A percentile compares a stretch with the other conserved stretches of the same genome.
phyloP scores from a whole-genome alignment of 2,329 filamentous ascomycete genomes.

The Alternaria triticimaculans region DNA sequence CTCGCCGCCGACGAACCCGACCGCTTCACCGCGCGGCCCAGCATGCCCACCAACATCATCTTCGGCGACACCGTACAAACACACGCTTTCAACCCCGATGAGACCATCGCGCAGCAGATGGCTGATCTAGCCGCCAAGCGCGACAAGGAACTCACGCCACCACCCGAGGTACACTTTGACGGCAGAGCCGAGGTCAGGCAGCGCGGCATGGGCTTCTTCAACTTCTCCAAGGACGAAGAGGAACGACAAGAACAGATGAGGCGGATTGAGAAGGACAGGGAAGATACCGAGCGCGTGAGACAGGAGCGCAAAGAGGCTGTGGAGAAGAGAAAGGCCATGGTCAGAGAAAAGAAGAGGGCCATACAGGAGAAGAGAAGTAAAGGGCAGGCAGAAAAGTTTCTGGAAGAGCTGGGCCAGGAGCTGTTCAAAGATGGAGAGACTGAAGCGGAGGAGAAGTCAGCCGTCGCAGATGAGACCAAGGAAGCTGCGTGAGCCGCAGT shows the following conservation, averaged over 20 bases:
- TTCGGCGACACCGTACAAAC: constrained; percentile 85
- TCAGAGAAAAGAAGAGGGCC: constrained; percentile 64
- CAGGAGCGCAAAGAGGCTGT: constrained; percentile 55
- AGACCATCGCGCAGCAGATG: constrained; percentile 71
- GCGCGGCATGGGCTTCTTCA: constrained; percentile 90
- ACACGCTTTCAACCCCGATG: constrained; percentile 80
- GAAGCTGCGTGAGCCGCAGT: not conserved
- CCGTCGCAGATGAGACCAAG: not conserved
- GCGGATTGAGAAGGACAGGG: constrained; percentile 69
- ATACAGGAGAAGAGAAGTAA: constrained; percentile 66
- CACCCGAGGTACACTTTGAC: constrained; percentile 83
- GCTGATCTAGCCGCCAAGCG: constrained; percentile 76
- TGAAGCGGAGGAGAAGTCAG: not conserved
- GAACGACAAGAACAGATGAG: constrained; percentile 76
- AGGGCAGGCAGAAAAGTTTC: constrained; percentile 75
- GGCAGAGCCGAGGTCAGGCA: constrained; percentile 81
- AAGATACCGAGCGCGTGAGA: constrained; percentile 71
- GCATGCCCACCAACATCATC: constrained; percentile 74
- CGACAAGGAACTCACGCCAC: constrained; percentile 81
- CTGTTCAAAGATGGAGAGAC: constrained; percentile 15
- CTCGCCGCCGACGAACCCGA: constrained; percentile 69
- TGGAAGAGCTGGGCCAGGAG: constrained; percentile 60
- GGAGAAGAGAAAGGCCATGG: constrained; percentile 69
- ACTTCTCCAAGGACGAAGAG: constrained; percentile 80
- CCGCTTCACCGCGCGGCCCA: constrained; percentile 71